Conservation (phyloP, 805 yeast species). For the Myxozyma lipomycoides region DNA sequence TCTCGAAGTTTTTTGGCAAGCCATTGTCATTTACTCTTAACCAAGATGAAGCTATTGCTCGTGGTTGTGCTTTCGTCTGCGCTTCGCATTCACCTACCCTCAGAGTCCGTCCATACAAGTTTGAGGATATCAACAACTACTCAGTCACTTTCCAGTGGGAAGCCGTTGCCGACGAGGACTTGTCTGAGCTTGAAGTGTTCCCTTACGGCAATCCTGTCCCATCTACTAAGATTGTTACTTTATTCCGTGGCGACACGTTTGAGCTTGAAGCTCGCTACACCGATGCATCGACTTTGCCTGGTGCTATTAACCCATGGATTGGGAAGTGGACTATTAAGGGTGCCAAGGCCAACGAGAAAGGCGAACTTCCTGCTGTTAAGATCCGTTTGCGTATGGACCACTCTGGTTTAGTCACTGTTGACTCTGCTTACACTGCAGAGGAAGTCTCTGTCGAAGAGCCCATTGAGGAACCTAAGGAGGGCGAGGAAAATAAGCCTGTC, state of each 20-base stretch:
- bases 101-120: conserved; percentile 97
- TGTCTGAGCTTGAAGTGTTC: conserved; percentile 92
- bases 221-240: conserved; percentile 89
- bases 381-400: conserved; percentile 96
- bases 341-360: conserved; percentile 65
- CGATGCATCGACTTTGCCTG: conserved; percentile 65
- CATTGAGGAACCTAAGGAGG: conserved; percentile 51
- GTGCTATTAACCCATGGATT: conserved; percentile 59
- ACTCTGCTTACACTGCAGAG: conserved; percentile 90
- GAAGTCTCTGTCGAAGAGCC: conserved; percentile 87
- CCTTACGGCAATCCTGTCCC: conserved; percentile 91
- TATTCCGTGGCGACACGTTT: conserved; percentile 88
- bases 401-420: conserved; percentile 89
- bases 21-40: conserved; percentile 88
- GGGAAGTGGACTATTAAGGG: conserved; percentile 87
- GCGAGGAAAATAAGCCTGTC: conserved; percentile 53
- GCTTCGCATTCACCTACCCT: conserved; percentile 98
- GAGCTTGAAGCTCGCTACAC: conserved; percentile 83
- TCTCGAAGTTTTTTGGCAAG: conserved; percentile 77
- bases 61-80: conserved; percentile 98
- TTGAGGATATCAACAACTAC: conserved; percentile 88
- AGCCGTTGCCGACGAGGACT: conserved; percentile 83
- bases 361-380: conserved; percentile 79
- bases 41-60: conserved; percentile 98
- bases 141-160: conserved; percentile 96